Percentiles rank a stretch among this genome's conserved stretches.
These are phyloP conservation scores for Salvia rosmarinus DNA, from an alignment of 257 asterid species.

Conservation along the genomic window DNA sequence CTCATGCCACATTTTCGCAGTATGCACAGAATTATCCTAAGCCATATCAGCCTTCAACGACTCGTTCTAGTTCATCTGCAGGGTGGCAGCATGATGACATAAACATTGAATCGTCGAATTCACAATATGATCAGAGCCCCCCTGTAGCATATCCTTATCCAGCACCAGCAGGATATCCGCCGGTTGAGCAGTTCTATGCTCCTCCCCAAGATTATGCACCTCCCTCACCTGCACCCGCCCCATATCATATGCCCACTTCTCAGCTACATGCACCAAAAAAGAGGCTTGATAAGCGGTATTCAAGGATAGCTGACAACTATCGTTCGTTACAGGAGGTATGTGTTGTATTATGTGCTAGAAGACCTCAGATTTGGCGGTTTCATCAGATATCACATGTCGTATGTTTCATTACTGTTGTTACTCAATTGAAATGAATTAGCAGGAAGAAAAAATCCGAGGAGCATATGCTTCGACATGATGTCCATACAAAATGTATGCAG, in stretches of 20 bases:
- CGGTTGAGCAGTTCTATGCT: slow-evolving; percentile 43
- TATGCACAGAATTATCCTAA: slow-evolving; percentile 58
- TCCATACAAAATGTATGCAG: background rate
- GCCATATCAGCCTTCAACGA: slow-evolving; percentile 53
- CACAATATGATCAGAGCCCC: slow-evolving; percentile 53
- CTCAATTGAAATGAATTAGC: slow-evolving; percentile 1
- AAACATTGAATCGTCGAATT: slow-evolving; percentile 44
- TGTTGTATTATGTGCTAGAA: background rate
- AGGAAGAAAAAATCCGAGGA: background rate
- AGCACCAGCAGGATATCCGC: slow-evolving; percentile 42
- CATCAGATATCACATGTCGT: background rate
- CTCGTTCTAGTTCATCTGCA: slow-evolving; percentile 53
- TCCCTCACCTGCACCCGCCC: slow-evolving; percentile 43
- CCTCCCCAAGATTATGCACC: slow-evolving; percentile 52
- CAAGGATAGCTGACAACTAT: slow-evolving; percentile 88
- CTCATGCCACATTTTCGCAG: slow-evolving; percentile 54
- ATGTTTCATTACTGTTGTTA: background rate
- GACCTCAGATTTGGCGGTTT: background rate
- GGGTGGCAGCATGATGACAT: slow-evolving; percentile 51
- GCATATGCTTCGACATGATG: background rate
- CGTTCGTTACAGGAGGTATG: slow-evolving; percentile 85
- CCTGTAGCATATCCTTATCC: slow-evolving; percentile 50
- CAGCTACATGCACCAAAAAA: slow-evolving; percentile 47
- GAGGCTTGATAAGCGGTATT: slow-evolving; percentile 78
- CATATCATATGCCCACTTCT: slow-evolving; percentile 35